phyloP scores from a whole-genome alignment of 2,329 filamentous ascomycete species.

The Botrytis porri region DNA sequence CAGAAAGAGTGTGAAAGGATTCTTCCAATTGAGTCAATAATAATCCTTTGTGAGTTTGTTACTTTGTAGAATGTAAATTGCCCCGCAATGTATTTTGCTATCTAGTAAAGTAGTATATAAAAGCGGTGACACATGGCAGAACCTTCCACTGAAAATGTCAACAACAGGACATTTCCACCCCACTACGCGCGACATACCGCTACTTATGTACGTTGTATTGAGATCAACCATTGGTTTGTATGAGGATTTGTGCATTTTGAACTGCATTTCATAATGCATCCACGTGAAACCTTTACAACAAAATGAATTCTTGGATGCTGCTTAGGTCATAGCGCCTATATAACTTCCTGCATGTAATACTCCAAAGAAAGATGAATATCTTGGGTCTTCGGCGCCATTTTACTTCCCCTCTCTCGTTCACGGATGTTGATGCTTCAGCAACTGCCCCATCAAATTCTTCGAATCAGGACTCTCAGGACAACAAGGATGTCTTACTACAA shows the following conservation, averaged over 20 bases:
- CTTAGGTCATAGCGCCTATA: constrained; percentile 12
- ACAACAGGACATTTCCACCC: constrained; percentile 12
- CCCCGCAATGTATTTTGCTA: background rate
- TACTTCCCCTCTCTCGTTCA: constrained; percentile 24
- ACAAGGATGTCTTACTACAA: constrained; percentile 38
- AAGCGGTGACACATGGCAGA: background rate
- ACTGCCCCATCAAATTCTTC: constrained; percentile 7
- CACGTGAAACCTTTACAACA: constrained; percentile 15
- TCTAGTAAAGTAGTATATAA: background rate
- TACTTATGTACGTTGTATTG: background rate
- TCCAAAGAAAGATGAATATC: constrained; percentile 14
- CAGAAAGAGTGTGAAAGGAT: background rate
- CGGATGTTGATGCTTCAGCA: background rate
- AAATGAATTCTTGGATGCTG: constrained; percentile 12
- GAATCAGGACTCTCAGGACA: constrained; percentile 33
- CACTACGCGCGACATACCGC: constrained; percentile 2
- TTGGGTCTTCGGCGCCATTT: constrained; percentile 31
- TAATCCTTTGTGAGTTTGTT: background rate
- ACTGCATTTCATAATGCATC: constrained; percentile 7
- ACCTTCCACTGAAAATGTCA: background rate
- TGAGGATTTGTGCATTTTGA: constrained; percentile 9
- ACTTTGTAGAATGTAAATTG: background rate
- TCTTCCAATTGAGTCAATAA: background rate
- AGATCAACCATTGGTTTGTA: constrained; percentile 16
- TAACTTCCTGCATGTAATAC: constrained; percentile 15